phyloP scores from a whole-genome alignment of 495 filamentous ascomycete genomes.

The Xylaria acuta region DNA sequence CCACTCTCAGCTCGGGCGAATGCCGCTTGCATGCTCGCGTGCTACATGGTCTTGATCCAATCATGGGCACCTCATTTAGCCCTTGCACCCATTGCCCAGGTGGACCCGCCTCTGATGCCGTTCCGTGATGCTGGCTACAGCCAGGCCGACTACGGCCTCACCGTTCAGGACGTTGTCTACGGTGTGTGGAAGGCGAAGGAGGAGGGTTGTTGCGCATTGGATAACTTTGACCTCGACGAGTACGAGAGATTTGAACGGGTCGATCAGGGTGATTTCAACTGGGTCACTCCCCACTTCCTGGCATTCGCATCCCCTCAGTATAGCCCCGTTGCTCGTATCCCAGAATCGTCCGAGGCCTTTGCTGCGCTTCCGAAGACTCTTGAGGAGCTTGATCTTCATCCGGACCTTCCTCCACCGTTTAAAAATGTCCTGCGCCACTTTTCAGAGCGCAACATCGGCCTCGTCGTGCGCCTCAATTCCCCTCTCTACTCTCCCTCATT shows the following conservation, averaged over 20 bases:
- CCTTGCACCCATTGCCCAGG: slow-evolving; percentile 94
- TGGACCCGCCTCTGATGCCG: slow-evolving; percentile 96
- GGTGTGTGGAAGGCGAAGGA: slow-evolving; percentile 99
- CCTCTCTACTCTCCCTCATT: slow-evolving; percentile 93
- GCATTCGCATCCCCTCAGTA: slow-evolving; percentile 96
- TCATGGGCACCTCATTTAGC: slow-evolving; percentile 97
- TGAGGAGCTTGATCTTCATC: slow-evolving; percentile 65
- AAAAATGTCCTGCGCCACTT: slow-evolving; percentile 96
- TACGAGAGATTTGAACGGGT: slow-evolving; percentile 96
- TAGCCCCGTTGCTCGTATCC: slow-evolving; percentile 72
- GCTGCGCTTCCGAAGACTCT: slow-evolving; percentile 71
- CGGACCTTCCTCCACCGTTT: slow-evolving; percentile 78
- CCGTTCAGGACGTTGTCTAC: slow-evolving; percentile 96
- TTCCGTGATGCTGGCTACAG: slow-evolving; percentile 99
- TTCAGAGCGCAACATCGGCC: slow-evolving; percentile 78
- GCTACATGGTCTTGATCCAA: slow-evolving; percentile 99
- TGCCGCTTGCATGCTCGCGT: slow-evolving; percentile 92
- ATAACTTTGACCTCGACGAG: slow-evolving; percentile 93
- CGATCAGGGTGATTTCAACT: slow-evolving; percentile 99
- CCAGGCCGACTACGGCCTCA: slow-evolving; percentile 94
- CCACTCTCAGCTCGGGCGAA: slow-evolving; percentile 75
- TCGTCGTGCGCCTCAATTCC: slow-evolving; percentile 95
- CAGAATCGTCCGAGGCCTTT: slow-evolving; percentile 72
- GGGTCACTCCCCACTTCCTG: slow-evolving; percentile 92
- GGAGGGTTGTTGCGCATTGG: slow-evolving; percentile 82